phyloP scores from a whole-genome alignment of 2,329 filamentous ascomycete species.

The Aspergillus sp. region DNA sequence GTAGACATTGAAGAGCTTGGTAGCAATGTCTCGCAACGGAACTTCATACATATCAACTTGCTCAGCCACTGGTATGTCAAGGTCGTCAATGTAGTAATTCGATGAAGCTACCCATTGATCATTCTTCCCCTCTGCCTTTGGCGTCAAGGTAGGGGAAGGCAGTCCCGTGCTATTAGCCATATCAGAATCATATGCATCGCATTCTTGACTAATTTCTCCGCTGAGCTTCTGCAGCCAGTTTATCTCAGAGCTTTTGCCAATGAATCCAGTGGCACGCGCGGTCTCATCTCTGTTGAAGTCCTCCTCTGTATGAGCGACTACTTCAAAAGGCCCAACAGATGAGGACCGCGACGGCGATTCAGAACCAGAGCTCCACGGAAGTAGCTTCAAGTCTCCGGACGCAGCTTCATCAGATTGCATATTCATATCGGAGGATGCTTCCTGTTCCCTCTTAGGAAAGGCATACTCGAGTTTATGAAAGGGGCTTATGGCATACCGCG shows the following conservation, averaged over 20 bases:
- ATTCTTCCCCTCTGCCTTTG: constrained; percentile 14
- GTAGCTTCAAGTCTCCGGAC: constrained; percentile 12
- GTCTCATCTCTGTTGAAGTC: constrained; percentile 36
- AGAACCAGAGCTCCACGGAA: constrained; percentile 12
- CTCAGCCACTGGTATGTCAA: constrained; percentile 29
- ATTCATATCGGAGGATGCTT: constrained; percentile 15
- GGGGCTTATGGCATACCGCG: constrained; percentile 18
- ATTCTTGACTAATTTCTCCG: constrained; percentile 25
- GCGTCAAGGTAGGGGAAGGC: constrained; percentile 22
- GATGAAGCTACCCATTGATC: constrained; percentile 23
- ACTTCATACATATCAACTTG: constrained; percentile 31
- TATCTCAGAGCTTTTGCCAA: constrained; percentile 41
- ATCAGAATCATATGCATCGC: constrained; percentile 12
- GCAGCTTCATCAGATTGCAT: constrained; percentile 15
- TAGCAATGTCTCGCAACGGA: constrained; percentile 31
- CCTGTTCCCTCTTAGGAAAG: constrained; percentile 18
- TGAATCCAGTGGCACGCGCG: constrained; percentile 36
- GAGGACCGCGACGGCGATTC: constrained; percentile 17
- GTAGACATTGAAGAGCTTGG: constrained; percentile 36
- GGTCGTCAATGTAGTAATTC: constrained; percentile 37
- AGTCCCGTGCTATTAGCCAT: constrained; percentile 16
- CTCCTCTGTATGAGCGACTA: constrained; percentile 36
- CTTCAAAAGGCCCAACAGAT: constrained; percentile 29
- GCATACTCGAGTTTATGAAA: neutral
- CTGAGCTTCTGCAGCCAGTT: constrained; percentile 37